Percentiles rank a stretch among this genome's conserved stretches.
Conservation (phyloP, 441 rosid genomes). For the Viola pubescens region DNA sequence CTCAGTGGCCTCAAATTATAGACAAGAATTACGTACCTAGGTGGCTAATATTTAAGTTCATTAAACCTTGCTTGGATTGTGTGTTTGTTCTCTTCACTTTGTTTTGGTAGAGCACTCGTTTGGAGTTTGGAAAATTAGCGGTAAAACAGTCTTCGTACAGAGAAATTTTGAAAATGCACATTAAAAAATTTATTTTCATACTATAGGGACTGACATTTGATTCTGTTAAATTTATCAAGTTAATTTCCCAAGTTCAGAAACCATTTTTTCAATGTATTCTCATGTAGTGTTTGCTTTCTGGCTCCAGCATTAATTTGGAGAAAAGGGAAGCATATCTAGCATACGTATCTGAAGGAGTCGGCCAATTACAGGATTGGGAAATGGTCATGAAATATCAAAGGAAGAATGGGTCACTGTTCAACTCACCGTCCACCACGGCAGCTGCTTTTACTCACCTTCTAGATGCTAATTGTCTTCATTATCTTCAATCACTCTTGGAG, state of each 20-base stretch:
- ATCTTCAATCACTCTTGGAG: slow-evolving; percentile 43
- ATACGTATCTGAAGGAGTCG: slow-evolving; percentile 65
- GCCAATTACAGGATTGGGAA: slow-evolving; percentile 51
- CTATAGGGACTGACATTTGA: no score
- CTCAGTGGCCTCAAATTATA: no score
- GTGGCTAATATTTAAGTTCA: background rate
- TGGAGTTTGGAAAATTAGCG: background rate
- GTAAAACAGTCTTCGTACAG: background rate
- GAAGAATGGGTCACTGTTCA: slow-evolving; percentile 62
- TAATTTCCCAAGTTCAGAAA: no score
- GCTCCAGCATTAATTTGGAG: slow-evolving; percentile 23
- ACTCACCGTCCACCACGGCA: slow-evolving; percentile 88
- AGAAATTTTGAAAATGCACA: background rate
- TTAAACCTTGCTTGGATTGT: background rate
- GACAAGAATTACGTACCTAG: no score
- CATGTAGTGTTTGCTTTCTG: slow-evolving; percentile 1
- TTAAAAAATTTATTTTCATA: background rate
- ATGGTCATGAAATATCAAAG: slow-evolving; percentile 53
- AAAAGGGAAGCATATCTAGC: slow-evolving; percentile 54
- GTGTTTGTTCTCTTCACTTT: background rate
- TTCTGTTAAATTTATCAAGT: no score
- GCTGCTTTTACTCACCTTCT: slow-evolving; percentile 48
- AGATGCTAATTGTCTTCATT: slow-evolving; percentile 50
- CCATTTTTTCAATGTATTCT: no score
- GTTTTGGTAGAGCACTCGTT: background rate